Evolutionary conservation across 495 filamentous ascomycete species (phyloP), one percentile per base, ranked within the genome.

Genomic region (Daldinia decipiens): DNA sequence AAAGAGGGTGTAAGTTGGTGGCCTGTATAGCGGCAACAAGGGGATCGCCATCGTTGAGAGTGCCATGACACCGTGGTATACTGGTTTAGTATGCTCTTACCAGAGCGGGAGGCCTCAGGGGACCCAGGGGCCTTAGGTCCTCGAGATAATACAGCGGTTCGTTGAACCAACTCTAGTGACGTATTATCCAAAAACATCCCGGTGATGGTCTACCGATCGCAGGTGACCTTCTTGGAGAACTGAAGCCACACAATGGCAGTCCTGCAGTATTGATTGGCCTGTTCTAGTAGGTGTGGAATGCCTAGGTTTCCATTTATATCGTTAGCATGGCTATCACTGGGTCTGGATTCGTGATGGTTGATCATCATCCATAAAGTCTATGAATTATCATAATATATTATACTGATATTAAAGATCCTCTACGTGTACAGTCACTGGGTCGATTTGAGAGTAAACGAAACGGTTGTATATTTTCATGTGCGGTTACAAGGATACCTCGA

Each of bases 61-160:
- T 17, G 55, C 29, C 38, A 54, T 65, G 13, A 1, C 21, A 55
- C 45, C 47, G 39, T 70, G 55, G 60, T 62, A 59, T 70, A 50
- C 15, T 29, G 9, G 27, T 29, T 34, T 13, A 15, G 12, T 34
- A 19, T 65, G 12, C 5, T 40, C 34, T 24, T 43, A 21, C 38
- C 11, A 27, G 43, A 34, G 11, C 32, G 31, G 21, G 45, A 43
- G 29, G 26, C 58, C 54, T 55, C 54, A 12, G 38, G 27, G 55
- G 15, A 1, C 32, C 1, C 7, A 13, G 24, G 21, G 24, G 19
- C 12, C 34, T 7, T 36, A 5, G 17, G 21, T 29, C 11, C 27
- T 38, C 21, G 24, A 55, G 56, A 65, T 56, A 40, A 29, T 38
- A 59, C 43, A 51, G 50, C 39, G 55, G 39, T n/a, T 50, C 24